These are phyloP conservation scores for Capsella bursapastoris DNA, from an alignment of 345 rosid species.

Conservation along the genomic window DNA sequence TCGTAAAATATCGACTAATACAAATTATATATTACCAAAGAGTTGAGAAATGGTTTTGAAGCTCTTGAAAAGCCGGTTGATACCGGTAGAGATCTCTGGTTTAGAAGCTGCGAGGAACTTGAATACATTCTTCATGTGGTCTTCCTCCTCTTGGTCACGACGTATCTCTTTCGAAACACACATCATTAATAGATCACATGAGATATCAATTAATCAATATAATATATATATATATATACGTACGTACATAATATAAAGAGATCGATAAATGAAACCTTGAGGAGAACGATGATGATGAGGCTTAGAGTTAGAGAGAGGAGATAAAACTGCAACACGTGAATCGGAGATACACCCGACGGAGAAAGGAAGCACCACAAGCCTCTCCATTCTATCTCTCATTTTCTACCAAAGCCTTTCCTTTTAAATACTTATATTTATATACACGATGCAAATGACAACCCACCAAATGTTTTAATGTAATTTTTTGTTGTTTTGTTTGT, in stretches of 20 bases:
- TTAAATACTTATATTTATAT: slow-evolving; percentile 30
- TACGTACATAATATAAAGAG: not conserved
- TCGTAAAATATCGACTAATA: not conserved
- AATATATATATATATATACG: not conserved
- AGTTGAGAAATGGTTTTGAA: slow-evolving; percentile 68
- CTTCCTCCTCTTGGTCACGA: slow-evolving; percentile 55
- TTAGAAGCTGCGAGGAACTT: slow-evolving; percentile 50
- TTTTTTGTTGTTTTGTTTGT: slow-evolving; percentile 4
- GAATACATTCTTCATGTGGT: slow-evolving; percentile 54
- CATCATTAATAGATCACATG: slow-evolving; percentile 7
- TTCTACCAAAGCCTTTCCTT: slow-evolving; percentile 40
- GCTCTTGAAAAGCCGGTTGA: slow-evolving; percentile 63
- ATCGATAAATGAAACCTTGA: slow-evolving; percentile 41
- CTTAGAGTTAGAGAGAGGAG: slow-evolving; percentile 45
- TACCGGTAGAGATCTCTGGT: slow-evolving; percentile 63
- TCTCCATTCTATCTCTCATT: slow-evolving; percentile 84
- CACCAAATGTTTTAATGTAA: slow-evolving; percentile 40
- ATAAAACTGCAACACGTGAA: slow-evolving; percentile 64
- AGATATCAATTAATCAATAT: not conserved
- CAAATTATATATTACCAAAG: slow-evolving; percentile 51
- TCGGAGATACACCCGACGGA: slow-evolving; percentile 75
- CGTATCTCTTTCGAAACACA: slow-evolving; percentile 36
- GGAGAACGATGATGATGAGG: slow-evolving; percentile 39
- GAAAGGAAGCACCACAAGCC: slow-evolving; percentile 80
- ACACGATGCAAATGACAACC: slow-evolving; percentile 23